Evolutionary conservation across 2,329 filamentous ascomycete genomes (phyloP).

Genomic region (Colletotrichum gloeosporioides): DNA sequence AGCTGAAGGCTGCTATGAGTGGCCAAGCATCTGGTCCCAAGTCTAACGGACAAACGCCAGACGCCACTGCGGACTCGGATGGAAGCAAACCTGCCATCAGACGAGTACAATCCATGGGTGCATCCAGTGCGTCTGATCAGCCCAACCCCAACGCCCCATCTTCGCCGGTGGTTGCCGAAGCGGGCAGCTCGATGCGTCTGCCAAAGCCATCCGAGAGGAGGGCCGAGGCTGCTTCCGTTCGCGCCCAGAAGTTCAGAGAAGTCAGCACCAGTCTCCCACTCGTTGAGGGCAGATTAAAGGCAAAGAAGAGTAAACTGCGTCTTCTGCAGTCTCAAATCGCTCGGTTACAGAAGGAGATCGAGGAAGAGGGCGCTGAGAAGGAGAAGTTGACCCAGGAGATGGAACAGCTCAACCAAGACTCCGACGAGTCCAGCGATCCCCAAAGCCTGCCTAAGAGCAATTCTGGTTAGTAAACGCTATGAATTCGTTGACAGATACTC

Average conservation of each 20-base stretch:
- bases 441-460: constrained; percentile 14
- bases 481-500: neutral
- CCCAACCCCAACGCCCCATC: constrained; percentile 27
- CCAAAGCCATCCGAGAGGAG: constrained; percentile 28
- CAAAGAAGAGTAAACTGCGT: constrained; percentile 53
- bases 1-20: constrained; percentile 35
- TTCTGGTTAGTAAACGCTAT: neutral
- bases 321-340: constrained; percentile 51
- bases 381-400: constrained; percentile 35
- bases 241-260: constrained; percentile 36
- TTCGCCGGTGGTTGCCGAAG: constrained; percentile 27
- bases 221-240: constrained; percentile 2
- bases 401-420: constrained; percentile 14
- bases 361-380: constrained; percentile 39
- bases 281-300: constrained; percentile 42
- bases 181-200: constrained; percentile 26
- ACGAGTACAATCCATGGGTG: constrained; percentile 23
- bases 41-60: constrained; percentile 10
- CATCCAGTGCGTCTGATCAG: constrained; percentile 22
- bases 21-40: constrained; percentile 2
- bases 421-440: constrained; percentile 1
- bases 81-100: constrained; percentile 14
- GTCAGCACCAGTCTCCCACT: constrained; percentile 42
- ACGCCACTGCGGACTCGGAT: constrained; percentile 14
- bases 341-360: constrained; percentile 54